Evolutionary conservation across 2,329 filamentous ascomycete genomes (phyloP).

Genomic region (Xylaria sp.): DNA sequence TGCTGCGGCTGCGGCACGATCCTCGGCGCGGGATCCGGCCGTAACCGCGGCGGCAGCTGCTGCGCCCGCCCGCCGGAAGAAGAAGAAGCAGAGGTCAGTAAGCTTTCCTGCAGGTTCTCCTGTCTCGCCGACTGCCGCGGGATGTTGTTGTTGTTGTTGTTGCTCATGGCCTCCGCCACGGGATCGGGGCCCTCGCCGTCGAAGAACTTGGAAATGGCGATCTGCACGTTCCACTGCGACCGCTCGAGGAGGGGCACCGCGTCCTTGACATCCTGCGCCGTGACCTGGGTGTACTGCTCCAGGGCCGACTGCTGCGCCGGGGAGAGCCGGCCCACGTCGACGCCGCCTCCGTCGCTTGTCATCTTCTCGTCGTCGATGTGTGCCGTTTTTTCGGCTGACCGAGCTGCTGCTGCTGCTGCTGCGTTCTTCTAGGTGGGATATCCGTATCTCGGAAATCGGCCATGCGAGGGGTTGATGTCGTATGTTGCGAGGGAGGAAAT

Average conservation of each 20-base stretch:
- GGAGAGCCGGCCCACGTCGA: constrained; percentile 71
- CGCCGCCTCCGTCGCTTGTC: constrained; percentile 46
- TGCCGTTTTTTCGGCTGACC: not conserved
- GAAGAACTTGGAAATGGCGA: constrained; percentile 96
- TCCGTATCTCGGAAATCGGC: not conserved
- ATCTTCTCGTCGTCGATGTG: constrained; percentile 40
- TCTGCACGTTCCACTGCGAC: constrained; percentile 98
- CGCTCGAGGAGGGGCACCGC: constrained; percentile 79
- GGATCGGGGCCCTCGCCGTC: constrained; percentile 89
- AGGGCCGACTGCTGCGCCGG: constrained; percentile 79
- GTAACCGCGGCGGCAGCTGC: constrained; percentile 38
- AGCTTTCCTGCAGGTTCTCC: constrained; percentile 72
- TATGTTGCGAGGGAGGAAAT: not conserved
- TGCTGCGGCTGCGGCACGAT: constrained; percentile 79
- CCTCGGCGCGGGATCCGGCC: constrained; percentile 73
- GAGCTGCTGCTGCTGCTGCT: no score
- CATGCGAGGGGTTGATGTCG: constrained; percentile 12
- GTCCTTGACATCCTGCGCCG: constrained; percentile 75
- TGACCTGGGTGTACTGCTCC: constrained; percentile 86
- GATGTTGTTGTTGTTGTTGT: constrained; percentile 60
- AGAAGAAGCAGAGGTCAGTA: constrained; percentile 45
- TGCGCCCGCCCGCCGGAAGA: constrained; percentile 37
- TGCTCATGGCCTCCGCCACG: constrained; percentile 73
- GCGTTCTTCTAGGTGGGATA: not conserved
- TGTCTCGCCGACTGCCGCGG: constrained; percentile 66